Evolutionary conservation across 1,284 basidiomycete genomes (phyloP).

Genomic region (Quambalaria eucalypti): DNA sequence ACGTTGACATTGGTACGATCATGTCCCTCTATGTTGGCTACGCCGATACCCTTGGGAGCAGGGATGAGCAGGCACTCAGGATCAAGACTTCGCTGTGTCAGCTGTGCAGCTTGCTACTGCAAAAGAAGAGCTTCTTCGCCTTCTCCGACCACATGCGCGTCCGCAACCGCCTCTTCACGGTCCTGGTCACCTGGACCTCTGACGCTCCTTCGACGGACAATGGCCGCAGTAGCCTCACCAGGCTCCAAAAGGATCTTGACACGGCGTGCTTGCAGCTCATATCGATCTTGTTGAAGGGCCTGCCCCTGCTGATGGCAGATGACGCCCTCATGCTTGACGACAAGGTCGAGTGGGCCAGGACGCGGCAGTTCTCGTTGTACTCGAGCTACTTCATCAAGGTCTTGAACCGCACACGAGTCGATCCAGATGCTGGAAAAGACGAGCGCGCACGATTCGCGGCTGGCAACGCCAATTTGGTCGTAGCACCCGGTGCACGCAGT

Average conservation of each 20-base stretch:
- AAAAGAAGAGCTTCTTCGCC: conserved; percentile 28
- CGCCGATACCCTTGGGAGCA: conserved; percentile 30
- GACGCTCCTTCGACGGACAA: conserved; percentile 22
- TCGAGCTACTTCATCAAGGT: conserved; percentile 43
- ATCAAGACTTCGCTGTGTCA: conserved; percentile 40
- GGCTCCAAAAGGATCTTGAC: conserved; percentile 37
- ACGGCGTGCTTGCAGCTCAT: conserved; percentile 36
- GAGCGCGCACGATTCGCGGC: background rate
- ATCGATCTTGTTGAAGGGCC: conserved; percentile 34
- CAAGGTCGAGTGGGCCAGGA: conserved; percentile 41
- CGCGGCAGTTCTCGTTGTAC: conserved; percentile 36
- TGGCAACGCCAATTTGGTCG: background rate
- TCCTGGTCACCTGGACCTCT: conserved; percentile 37
- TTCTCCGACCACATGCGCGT: conserved; percentile 38
- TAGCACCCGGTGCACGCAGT: background rate
- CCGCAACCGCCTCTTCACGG: conserved; percentile 40
- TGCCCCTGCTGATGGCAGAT: conserved; percentile 36
- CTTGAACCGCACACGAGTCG: conserved; percentile 26
- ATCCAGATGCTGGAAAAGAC: conserved; percentile 1
- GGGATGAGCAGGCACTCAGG: conserved; percentile 34
- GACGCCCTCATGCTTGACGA: conserved; percentile 39
- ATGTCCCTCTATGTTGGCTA: conserved; percentile 43
- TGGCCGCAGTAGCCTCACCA: conserved; percentile 13
- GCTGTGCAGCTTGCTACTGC: conserved; percentile 37
- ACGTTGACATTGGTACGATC: conserved; percentile 37